Conservation (phyloP, 1,284 basidiomycete species). For the Cystobasidium pallidum region DNA sequence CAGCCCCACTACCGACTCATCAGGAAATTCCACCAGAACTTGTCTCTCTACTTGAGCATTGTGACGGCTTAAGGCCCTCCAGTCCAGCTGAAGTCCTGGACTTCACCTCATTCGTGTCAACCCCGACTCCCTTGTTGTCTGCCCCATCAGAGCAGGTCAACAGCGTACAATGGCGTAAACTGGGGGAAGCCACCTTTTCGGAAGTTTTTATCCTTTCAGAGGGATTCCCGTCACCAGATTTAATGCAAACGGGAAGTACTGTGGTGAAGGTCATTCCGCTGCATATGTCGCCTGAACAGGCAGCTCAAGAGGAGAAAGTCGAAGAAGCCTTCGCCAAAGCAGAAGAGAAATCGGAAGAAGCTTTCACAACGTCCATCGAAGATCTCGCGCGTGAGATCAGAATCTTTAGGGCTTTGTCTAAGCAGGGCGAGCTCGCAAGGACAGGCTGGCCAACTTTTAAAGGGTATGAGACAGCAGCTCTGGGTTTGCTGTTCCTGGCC, state of each 20-base stretch:
- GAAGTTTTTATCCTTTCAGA: conserved; percentile 84
- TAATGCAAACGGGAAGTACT: conserved; percentile 59
- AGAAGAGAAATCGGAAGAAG: conserved; percentile 50
- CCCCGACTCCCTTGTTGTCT: conserved; percentile 4
- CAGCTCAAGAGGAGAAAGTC: conserved; percentile 18
- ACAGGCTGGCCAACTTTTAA: conserved; percentile 43
- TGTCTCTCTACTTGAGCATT: neutral
- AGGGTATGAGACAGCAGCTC: conserved; percentile 46
- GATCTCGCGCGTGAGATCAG: conserved; percentile 12
- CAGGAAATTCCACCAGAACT: neutral
- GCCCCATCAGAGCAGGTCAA: neutral
- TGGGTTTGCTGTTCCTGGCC: too few species aligned
- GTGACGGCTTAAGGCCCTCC: conserved; percentile 16
- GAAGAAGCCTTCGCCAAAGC: conserved; percentile 62
- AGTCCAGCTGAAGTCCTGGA: conserved; percentile 19
- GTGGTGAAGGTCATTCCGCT: conserved; percentile 84
- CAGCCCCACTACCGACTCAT: neutral
- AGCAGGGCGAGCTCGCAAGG: conserved; percentile 46
- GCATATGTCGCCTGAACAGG: conserved; percentile 5
- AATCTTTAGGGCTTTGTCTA: conserved; percentile 17
- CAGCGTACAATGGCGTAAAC: conserved; percentile 63
- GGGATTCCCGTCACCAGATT: neutral
- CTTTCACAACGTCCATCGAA: conserved; percentile 18
- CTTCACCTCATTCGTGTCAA: conserved; percentile 47
- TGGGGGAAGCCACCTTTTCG: conserved; percentile 94